A percentile compares a stretch with the other conserved stretches of the same genome.
Evolutionary conservation across 78 protist genomes (phyloP).

Genomic region (Protostelium mycophagum): DNA sequence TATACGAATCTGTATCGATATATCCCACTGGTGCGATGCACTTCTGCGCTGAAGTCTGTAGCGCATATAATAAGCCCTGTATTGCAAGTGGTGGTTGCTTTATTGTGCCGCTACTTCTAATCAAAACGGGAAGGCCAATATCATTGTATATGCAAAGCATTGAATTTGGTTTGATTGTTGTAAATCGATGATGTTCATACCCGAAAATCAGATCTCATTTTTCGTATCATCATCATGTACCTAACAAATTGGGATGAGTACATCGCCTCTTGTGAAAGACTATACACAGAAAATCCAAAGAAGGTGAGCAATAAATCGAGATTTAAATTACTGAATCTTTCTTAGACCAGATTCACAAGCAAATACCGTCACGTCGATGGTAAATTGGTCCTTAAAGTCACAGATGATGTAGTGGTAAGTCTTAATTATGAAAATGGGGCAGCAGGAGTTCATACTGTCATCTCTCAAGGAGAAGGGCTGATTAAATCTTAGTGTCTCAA

Average conservation of each 20-base stretch:
- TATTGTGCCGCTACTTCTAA: background rate
- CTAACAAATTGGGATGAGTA: background rate
- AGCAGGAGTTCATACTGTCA: too few relatives aligned
- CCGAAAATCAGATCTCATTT: background rate
- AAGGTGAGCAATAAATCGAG: background rate
- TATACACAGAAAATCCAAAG: background rate
- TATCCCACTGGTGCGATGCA: background rate
- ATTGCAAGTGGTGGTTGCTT: background rate
- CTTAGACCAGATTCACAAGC: background rate
- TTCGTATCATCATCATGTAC: background rate
- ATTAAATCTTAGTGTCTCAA: too few relatives aligned
- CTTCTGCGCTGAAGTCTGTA: background rate
- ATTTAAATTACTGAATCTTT: too few relatives aligned
- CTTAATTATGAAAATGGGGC: too few relatives aligned
- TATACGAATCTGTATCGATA: background rate
- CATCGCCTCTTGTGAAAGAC: background rate
- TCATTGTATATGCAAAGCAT: background rate
- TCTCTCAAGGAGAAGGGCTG: too few relatives aligned
- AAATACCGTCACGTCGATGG: background rate
- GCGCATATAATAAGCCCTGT: background rate
- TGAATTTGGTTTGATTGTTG: background rate
- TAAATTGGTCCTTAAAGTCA: background rate
- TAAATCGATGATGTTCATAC: background rate
- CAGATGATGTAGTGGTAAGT: background rate
- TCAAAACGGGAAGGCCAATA: background rate